Percentiles rank a stretch among this genome's conserved stretches.
Evolutionary conservation across 345 rosid species (phyloP).

Genomic region (Clarkia xantiana): DNA sequence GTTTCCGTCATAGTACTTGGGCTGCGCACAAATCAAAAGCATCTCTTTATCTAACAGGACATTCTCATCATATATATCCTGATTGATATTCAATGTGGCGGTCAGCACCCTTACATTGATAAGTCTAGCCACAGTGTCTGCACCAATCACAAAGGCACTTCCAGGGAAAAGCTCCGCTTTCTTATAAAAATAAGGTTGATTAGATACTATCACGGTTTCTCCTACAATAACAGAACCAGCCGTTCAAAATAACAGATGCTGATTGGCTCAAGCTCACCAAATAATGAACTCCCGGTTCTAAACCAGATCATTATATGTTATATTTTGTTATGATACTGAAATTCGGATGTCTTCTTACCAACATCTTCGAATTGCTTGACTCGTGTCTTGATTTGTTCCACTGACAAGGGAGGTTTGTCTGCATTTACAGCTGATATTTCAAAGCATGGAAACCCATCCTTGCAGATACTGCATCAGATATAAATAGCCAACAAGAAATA

Average conservation of each 20-base stretch:
- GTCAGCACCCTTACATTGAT: conserved; percentile 37
- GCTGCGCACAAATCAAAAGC: conserved; percentile 17
- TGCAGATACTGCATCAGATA: conserved; percentile 32
- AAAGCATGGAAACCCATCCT: conserved; percentile 73
- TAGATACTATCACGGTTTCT: conserved; percentile 71
- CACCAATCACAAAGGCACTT: conserved; percentile 88
- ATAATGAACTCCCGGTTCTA: no score
- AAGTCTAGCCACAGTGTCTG: conserved; percentile 82
- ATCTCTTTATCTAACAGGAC: no score
- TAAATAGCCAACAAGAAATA: not conserved
- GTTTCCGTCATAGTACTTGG: conserved; percentile 70
- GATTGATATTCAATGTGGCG: not conserved
- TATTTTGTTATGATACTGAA: no score
- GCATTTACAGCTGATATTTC: conserved; percentile 89
- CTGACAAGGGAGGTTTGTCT: conserved; percentile 74
- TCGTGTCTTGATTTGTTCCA: conserved; percentile 56
- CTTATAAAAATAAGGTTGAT: conserved; percentile 89
- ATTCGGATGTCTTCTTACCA: conserved; percentile 24
- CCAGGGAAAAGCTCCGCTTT: conserved; percentile 92
- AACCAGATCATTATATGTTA: no score
- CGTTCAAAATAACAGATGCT: not conserved
- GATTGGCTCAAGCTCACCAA: not conserved
- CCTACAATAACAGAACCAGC: no score
- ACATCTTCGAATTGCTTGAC: conserved; percentile 57
- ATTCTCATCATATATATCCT: no score